Base-by-base conservation (phyloP, 306 rosid species). In the Quercus bicolor region DNA sequence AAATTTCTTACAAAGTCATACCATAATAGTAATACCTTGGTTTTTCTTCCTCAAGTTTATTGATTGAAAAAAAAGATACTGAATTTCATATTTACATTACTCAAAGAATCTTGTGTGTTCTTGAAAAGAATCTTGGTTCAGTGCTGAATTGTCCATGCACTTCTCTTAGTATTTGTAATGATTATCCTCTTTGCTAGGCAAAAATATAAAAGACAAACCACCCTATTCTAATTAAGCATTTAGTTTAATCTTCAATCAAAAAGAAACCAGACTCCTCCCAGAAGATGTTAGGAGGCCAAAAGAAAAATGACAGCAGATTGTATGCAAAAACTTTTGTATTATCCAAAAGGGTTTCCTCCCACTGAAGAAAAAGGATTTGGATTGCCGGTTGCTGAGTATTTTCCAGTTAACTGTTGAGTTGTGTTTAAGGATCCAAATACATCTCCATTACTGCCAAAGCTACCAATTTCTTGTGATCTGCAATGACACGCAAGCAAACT, bases 301-400 rank as follows among this genome's bases (percentile, higher is more conserved):
- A 53, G 64, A 10, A 57, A 77, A 56, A 56, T 60, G 73, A 56
- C 57, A 68, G 72, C 14, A 20, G 31, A 75, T 11, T 40, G n/a
- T 33, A 4, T 52, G 65, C 15, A 20, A 33, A 76, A 57, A 65
- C 73, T 51, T 70, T 66, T 54, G 21, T 33, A 9, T 31, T 88
- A 93, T 75, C 79, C 95, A 80, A 92, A 94, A 62, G 98, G 98
- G 54, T 94, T 92, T 73, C 87, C 83, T 78, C 91, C 82, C 59
- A 18, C 66, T 48, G 88, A 73, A 68, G 89, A 68, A 45, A 73
- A 81, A 31, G 83, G 68, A 68, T 56, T 82, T 68, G 85, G 59
- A 43, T 77, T 60, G 70, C 60, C 53, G 34, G 84, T 80, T 21
- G 83, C 78, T 66, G 75, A 65, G 77, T 26, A 75, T 76, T 5